Evolutionary conservation across 108 stramenopile species (phyloP), one percentile per base, ranked within the genome.

Genomic region (Discostella stelligeroides): DNA sequence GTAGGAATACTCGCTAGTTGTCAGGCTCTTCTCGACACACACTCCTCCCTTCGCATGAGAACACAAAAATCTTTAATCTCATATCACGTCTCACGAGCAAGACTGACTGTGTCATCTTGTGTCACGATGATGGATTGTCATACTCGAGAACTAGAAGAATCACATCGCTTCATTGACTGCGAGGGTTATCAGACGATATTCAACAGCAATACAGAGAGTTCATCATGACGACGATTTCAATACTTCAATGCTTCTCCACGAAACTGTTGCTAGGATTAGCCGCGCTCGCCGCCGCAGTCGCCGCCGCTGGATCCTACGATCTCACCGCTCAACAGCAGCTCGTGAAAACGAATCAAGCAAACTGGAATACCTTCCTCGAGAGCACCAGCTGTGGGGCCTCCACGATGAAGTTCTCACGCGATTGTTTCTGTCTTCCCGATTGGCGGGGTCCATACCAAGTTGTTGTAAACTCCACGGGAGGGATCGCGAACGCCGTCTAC

Each of bases 391-490:
- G 29, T 13, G 54, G 54, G 10, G 34, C 34, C 34, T 55, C 7
- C 18, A 20, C 18, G 29, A 55, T 55, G 54, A 20, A 55, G 12
- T 55, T 55, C 29, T 4, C 3, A 14, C 27, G 54, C 13, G 20
- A 11, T 20, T 55, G 54, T 30, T 55, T 55, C 54, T 55, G 54
- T 20, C 27, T 20, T 14, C 17, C 54, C 2, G 54, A 55, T 12
- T 29, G 14, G 14, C 54, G 54, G 4, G 29, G 54, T 20, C 54
- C 54, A 10, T 55, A 18, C 20, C 29, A 29, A 27, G 54, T 55
- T 27, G 54, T 55, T 30, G 54, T 55, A 14, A 55, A 55, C 9
- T 55, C 54, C 4, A 55, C 54, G 17, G 54, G 29, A 20, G 54
- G 20, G 4, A 20, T 55, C 13, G 54, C 54, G 14, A 55, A 17